A percentile compares a stretch with the other conserved stretches of the same genome.
Conservation (phyloP, 1,284 basidiomycete species). For the Austroboletus niveus region DNA sequence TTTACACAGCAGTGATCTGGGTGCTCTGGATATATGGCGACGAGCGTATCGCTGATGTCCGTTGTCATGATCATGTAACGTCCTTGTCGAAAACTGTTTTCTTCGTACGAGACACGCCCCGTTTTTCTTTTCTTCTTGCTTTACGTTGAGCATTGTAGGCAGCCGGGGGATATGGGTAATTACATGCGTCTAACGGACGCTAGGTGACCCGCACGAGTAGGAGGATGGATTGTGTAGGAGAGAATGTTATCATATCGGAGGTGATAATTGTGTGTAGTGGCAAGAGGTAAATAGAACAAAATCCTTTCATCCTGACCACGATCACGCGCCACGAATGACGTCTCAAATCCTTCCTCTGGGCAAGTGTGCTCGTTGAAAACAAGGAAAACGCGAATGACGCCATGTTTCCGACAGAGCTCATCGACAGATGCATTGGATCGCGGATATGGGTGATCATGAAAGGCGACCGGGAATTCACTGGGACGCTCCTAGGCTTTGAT, state of each 20-base stretch:
- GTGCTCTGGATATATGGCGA: slow-evolving; percentile 8
- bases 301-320: slow-evolving; percentile 2
- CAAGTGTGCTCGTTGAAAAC: slow-evolving; percentile 17
- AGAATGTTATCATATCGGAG: slow-evolving; percentile 19
- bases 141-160: slow-evolving; percentile 23
- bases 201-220: slow-evolving; percentile 13
- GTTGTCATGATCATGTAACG: slow-evolving; percentile 18
- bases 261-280: slow-evolving; percentile 14
- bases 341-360: slow-evolving; percentile 64
- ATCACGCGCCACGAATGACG: slow-evolving; percentile 42
- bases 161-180: slow-evolving; percentile 16
- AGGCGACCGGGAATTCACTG: slow-evolving; percentile 92
- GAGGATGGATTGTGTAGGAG: slow-evolving; percentile 18
- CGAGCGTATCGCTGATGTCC: slow-evolving; percentile 1
- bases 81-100: slow-evolving; percentile 9
- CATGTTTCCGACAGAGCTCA: slow-evolving; percentile 61
- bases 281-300: slow-evolving; percentile 11
- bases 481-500: slow-evolving; percentile 95
- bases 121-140: slow-evolving; percentile 17
- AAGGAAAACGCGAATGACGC: slow-evolving; percentile 3
- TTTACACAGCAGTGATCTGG: slow-evolving; percentile 59
- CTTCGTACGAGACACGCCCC: slow-evolving; percentile 9
- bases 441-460: slow-evolving; percentile 98
- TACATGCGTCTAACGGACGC: slow-evolving; percentile 37
- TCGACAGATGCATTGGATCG: slow-evolving; percentile 93